phyloP scores from a whole-genome alignment of 2,329 filamentous ascomycete species.

The Didymella exigua region DNA sequence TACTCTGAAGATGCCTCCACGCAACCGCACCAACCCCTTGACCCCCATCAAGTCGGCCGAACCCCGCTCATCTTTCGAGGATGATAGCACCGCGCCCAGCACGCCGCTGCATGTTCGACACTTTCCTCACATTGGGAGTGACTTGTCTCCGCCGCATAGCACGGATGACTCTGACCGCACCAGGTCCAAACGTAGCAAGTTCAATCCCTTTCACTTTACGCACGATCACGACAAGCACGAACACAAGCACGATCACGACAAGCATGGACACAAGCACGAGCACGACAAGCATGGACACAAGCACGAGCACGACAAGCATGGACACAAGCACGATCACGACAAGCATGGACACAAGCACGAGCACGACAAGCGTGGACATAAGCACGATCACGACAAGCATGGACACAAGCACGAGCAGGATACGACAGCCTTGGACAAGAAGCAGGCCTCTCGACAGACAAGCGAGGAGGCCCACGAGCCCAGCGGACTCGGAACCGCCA shows the following conservation, averaged over 20 bases:
- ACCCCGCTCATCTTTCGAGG: conserved; percentile 48
- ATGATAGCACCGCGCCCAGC: conserved; percentile 48
- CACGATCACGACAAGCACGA: conserved; percentile 39
- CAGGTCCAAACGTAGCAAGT: conserved; percentile 46
- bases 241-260: too few relatives aligned
- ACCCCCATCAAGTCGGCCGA: conserved; percentile 35
- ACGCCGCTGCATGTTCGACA: conserved; percentile 43
- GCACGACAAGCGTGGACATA: conserved; percentile 35
- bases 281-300: conserved; percentile 30
- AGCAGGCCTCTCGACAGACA: conserved; percentile 33
- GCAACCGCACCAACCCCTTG: conserved; percentile 20
- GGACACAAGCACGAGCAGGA: conserved; percentile 24
- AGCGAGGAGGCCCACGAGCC: conserved; percentile 42
- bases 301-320: too few relatives aligned
- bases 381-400: conserved; percentile 39
- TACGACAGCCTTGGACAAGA: conserved; percentile 31
- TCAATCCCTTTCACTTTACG: conserved; percentile 50
- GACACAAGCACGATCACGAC: conserved; percentile 23
- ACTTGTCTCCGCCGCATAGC: conserved; percentile 47
- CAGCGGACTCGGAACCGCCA: conserved; percentile 37
- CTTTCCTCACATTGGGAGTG: conserved; percentile 41
- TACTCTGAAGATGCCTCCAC: conserved; percentile 30
- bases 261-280: conserved; percentile 22
- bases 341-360: conserved; percentile 34
- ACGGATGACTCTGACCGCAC: conserved; percentile 38